Base-by-base conservation (phyloP, 805 yeast genomes). In the Yarrowia deformans region DNA sequence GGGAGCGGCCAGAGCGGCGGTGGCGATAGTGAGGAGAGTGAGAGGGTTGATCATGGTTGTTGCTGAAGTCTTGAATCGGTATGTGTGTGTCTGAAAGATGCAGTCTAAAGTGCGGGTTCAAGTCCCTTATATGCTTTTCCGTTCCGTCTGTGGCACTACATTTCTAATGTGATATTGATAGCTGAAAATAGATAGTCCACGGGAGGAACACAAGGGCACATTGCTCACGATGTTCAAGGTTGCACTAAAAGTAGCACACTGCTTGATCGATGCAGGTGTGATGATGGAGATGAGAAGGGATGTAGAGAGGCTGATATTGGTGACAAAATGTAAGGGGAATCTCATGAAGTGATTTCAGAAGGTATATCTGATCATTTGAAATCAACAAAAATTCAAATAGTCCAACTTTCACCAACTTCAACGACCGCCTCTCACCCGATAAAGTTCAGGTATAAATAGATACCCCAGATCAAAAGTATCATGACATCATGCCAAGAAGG, bases 161-260 rank as follows among this genome's bases (percentile, higher is more conserved):
- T 34, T 18, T 13, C 10, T 8, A 14, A 23, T 16, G n/a, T n/a
- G 40, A 49, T 14, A n/a, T 23, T 16, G 23, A 49, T 14, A 14
- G 39, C 8, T 10, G 23, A 19, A 19, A 14, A 19, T 35, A 10
- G 13, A 14, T 10, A 40, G 43, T 23, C 29, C 29, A 34, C 8
- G 8, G 18, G n/a, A 5, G 18, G 45, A 42, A 12, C 12, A 32
- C 54, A 32, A 48, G 54, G 35, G 16, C 18, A 1, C 3, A 4
- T 54, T 54, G 58, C 58, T 54, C 43, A 14, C 19, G 29, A 54
- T 50, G 40, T 50, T 49, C 58, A 54, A 52, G 19, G 58, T 37
- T 54, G 55, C 40, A 50, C 55, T 29, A 34, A 50, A n/a, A 14
- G 7, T 19, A 18, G 43, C 10, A 35, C 43, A 23, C 58, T 54